Evolutionary conservation across 75 land plant species (phyloP), one percentile per base, ranked within the genome.

Genomic region (Selaginella tamariscina): DNA sequence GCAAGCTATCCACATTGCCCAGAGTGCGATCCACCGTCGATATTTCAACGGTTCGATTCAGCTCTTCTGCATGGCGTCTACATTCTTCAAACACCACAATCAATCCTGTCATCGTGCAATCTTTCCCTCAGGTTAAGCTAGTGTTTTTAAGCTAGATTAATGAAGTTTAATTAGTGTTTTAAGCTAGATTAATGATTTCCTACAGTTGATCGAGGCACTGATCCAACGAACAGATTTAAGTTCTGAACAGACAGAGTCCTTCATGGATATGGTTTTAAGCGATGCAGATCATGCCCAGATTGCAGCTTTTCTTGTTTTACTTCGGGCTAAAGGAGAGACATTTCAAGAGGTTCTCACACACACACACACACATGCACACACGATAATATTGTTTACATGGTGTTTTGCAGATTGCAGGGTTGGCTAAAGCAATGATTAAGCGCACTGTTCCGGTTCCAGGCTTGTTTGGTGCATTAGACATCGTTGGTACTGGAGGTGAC

Each of bases 401-500:
- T n/a, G n/a, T n/a, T 64, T 23, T 63, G 56, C 69, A 93, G 98
- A 75, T 94, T 54, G 83, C 85, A 65, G 98, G 98, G 20, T 74
- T 94, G 66, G 98, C 98, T 1, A 88, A 78, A 68, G 86, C 85
- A 31, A 90, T 94, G 96, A 76, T 87, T 22, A 84, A 74, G 33
- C 74, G 73, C 32, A 77, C 80, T 55, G 68, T 62, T 66, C 78
- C 77, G 56, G 79, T 94, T 23, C 81, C 87, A 39, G 90, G 91
- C 1, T 24, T 90, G 28, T 55, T 31, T 30, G 86, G 84, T 74
- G 84, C 81, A 11, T 77, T 94, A 44, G 98, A 94, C 72, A 90
- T 94, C 60, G 98, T 87, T 55, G 96, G 98, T 2, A 90, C 96
- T n/a, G 98, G 96, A 23, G 96, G 96, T 28, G 96, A 90, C 82